Evolutionary conservation across 129 eudicot genomes (phyloP).

Genomic region (Logfia minima): DNA sequence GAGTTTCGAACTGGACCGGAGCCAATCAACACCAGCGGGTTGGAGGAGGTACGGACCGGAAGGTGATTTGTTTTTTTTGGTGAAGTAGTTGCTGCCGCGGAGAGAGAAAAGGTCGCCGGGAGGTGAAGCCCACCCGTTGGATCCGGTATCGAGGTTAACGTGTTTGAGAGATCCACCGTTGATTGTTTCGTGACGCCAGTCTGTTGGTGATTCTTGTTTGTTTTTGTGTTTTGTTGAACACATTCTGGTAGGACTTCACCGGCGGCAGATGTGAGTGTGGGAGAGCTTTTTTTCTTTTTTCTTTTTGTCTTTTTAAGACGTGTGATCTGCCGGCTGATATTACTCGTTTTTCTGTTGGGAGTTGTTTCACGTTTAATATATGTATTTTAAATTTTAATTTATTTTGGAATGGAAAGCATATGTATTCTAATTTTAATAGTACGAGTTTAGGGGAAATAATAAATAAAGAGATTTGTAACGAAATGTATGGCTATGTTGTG

Average conservation of each 20-base stretch:
- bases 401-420: too few relatives aligned
- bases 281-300: background rate
- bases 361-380: too few relatives aligned
- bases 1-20: conserved; percentile 59
- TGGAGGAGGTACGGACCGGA: conserved; percentile 58
- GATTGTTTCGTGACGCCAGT: conserved; percentile 66
- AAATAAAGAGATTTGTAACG: too few relatives aligned
- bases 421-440: too few relatives aligned
- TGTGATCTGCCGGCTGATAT: background rate
- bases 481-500: too few relatives aligned
- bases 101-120: conserved; percentile 73
- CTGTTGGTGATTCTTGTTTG: conserved; percentile 22
- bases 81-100: conserved; percentile 55
- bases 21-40: conserved; percentile 90
- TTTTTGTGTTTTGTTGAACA: conserved; percentile 49
- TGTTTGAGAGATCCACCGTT: conserved; percentile 73
- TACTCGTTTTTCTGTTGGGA: too few relatives aligned
- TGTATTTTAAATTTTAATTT: too few relatives aligned
- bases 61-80: conserved; percentile 58
- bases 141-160: conserved; percentile 65
- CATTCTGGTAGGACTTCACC: conserved; percentile 30
- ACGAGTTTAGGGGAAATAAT: too few relatives aligned
- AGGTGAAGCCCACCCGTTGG: conserved; percentile 97
- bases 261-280: background rate
- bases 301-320: background rate